phyloP scores from a whole-genome alignment of 257 asterid species.

The Linaria vulgaris region DNA sequence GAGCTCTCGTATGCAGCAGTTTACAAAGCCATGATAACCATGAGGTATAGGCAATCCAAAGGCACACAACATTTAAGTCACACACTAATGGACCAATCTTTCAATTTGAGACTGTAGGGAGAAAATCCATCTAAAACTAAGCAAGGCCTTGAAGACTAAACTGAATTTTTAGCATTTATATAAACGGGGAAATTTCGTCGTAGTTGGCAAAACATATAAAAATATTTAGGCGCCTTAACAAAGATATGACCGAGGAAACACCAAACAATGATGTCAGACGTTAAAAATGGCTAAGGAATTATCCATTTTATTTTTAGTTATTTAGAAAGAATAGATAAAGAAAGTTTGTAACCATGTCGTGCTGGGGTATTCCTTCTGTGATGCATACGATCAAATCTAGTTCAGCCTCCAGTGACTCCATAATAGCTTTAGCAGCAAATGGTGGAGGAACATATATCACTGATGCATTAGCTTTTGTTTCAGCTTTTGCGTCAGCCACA shows the following conservation, averaged over 20 bases:
- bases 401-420: constrained; percentile 92
- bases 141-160: no score
- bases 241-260: constrained; percentile 1
- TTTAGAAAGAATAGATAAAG: constrained; percentile 1
- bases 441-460: constrained; percentile 96
- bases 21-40: no score
- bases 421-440: constrained; percentile 83
- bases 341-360: constrained; percentile 75
- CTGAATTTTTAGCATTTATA: no score
- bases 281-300: constrained; percentile 2
- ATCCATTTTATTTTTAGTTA: constrained; percentile 6
- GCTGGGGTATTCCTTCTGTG: constrained; percentile 94
- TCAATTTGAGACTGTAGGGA: no score
- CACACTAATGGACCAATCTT: no score
- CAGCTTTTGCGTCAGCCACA: constrained; percentile 93
- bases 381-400: constrained; percentile 89
- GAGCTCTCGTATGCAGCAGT: no score
- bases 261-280: constrained; percentile 1
- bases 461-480: constrained; percentile 87
- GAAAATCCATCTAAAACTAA: no score
- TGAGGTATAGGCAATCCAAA: no score
- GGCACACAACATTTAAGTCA: no score
- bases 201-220: no score
- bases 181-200: no score
- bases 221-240: no score